Evolutionary conservation across 1,139 yeast genomes (phyloP).

Genomic region (Meyerozyma carpophila): DNA sequence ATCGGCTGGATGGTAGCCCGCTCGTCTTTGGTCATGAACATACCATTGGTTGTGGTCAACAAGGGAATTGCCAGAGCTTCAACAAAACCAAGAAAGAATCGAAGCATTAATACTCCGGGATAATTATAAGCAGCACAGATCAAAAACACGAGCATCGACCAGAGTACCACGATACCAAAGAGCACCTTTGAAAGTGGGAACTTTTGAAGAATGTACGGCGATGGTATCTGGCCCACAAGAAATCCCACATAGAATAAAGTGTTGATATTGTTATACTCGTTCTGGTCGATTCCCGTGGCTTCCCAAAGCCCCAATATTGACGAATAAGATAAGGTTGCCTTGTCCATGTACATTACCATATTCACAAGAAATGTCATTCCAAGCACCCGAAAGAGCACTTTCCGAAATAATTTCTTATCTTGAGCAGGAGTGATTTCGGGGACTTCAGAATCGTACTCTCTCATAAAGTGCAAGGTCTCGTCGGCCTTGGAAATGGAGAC

Average conservation of each 20-base stretch:
- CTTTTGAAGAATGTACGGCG: constrained; percentile 25
- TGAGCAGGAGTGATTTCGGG: constrained; percentile 23
- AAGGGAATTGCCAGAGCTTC: constrained; percentile 38
- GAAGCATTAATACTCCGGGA: constrained; percentile 32
- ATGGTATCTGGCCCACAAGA: constrained; percentile 28
- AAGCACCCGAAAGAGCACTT: constrained; percentile 28
- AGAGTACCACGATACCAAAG: constrained; percentile 21
- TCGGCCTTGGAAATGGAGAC: neutral
- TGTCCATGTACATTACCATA: constrained; percentile 37
- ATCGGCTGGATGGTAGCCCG: constrained; percentile 37
- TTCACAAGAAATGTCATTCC: constrained; percentile 28
- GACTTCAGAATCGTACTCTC: constrained; percentile 16
- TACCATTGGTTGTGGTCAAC: constrained; percentile 35
- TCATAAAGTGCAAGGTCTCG: neutral
- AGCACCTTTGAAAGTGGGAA: constrained; percentile 28
- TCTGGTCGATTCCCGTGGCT: constrained; percentile 29
- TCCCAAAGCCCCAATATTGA: constrained; percentile 36
- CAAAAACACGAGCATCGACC: constrained; percentile 36
- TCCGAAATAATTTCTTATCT: constrained; percentile 25
- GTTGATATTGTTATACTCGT: constrained; percentile 30
- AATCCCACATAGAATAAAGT: constrained; percentile 36
- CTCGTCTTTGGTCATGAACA: constrained; percentile 37
- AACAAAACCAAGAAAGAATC: constrained; percentile 43
- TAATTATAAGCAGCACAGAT: constrained; percentile 35
- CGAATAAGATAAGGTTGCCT: constrained; percentile 39